These are phyloP conservation scores for Macrolepiota albuminosa DNA, from an alignment of 768 basidiomycete genomes.

Conservation along the genomic window DNA sequence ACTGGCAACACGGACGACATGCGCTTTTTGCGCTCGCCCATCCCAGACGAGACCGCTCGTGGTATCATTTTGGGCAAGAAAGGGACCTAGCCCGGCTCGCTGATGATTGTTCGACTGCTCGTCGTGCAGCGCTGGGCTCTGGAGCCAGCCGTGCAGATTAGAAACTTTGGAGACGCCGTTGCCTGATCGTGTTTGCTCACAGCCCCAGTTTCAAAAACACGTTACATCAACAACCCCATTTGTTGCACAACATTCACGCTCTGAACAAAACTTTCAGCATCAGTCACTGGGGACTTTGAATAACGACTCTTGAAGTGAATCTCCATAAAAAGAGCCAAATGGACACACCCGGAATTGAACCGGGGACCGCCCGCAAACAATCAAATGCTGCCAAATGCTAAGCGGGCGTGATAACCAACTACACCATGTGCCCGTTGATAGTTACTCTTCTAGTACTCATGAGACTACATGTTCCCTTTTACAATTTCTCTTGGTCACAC, in stretches of 20 bases:
- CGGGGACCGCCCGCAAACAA: not conserved
- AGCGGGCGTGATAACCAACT: constrained; percentile 7
- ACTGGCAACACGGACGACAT: constrained; percentile 27
- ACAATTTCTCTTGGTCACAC: not conserved
- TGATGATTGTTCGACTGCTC: not conserved
- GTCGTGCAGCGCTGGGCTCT: not conserved
- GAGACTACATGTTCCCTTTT: not conserved
- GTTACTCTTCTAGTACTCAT: too few relatives aligned
- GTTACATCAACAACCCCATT: constrained; percentile 7
- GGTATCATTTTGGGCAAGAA: constrained; percentile 9
- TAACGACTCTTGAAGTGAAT: not conserved
- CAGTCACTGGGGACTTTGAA: not conserved
- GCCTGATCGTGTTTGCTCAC: not conserved
- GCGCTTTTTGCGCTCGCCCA: constrained; percentile 43
- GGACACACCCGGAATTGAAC: constrained; percentile 6
- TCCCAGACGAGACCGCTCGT: constrained; percentile 29
- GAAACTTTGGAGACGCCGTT: not conserved
- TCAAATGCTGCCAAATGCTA: not conserved
- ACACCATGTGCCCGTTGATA: constrained; percentile 1
- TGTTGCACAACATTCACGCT: not conserved
- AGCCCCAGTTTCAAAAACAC: constrained; percentile 10
- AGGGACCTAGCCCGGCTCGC: not conserved
- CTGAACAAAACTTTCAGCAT: not conserved
- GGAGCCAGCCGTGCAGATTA: not conserved
- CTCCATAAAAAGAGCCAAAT: not conserved